Evolutionary conservation across 140 eudicot genomes (phyloP), one percentile per base, ranked within the genome.

Genomic region (Cichorium intybus): DNA sequence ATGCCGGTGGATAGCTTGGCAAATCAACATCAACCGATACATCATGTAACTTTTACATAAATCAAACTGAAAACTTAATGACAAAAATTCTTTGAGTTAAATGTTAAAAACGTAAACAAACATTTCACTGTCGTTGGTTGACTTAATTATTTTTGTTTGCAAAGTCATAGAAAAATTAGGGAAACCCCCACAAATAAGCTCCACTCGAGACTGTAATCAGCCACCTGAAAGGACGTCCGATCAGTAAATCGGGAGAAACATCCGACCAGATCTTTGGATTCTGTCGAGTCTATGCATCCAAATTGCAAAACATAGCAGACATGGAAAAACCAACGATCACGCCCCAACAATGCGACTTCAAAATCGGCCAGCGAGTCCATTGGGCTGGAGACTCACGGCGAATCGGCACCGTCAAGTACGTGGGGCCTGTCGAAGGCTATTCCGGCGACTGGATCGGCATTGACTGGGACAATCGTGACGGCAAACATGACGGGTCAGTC

Each of bases 401-500:
- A 41, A 74, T 83, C 73, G 98, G 98, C 34, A 85, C 95, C 11
- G 98, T 92, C 3, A 81, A 76, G 46, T 88, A 85, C 66, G 64
- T 85, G 16, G 98, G 98, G 5, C 34, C 64, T 16, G 93, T 88
- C 1, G 69, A 79, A 54, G 96, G 95, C 24, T 77, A 81, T 49
- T 75, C 95, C 4, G 96, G 95, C 28, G 33, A 55, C 64, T 91
- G 97, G 97, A 66, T 85, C 27, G 98, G 96, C 9, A 78, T 92
- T 24, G 96, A 88, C 16, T 88, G 96, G 98, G 96, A 92, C 77
- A 80, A 76, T 55, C 62, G 56, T 28, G 86, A 70, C 41, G 96
- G 98, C 17, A 92, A 92, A 64, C 95, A 87, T 68, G 97, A 91
- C 50, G 97, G 97, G 11, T 82, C 88, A 34, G 39, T 84, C 14